Evolutionary conservation across 768 basidiomycete genomes (phyloP).

Genomic region (Porphyrellus cyaneotinctus): DNA sequence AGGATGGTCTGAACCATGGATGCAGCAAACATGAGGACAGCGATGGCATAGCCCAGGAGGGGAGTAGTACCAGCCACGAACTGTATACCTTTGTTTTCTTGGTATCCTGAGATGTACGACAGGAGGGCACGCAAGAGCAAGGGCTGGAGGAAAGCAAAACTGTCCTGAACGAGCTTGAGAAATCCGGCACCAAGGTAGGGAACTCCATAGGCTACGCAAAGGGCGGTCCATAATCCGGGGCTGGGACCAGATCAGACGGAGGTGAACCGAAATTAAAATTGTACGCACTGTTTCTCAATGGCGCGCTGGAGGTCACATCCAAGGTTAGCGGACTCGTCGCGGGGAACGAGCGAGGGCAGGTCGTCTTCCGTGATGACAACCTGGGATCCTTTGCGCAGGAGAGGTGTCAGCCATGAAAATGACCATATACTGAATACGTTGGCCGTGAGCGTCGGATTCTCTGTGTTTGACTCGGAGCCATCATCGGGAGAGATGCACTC

Average conservation of each 20-base stretch:
- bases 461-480: constrained; percentile 40
- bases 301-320: constrained; percentile 57
- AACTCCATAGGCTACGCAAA: constrained; percentile 74
- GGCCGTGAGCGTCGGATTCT: constrained; percentile 70
- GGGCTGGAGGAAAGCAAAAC: constrained; percentile 80
- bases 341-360: constrained; percentile 65
- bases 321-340: constrained; percentile 68
- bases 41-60: constrained; percentile 72
- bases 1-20: constrained; percentile 76
- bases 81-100: constrained; percentile 38
- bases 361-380: constrained; percentile 81
- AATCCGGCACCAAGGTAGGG: constrained; percentile 60
- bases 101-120: constrained; percentile 77
- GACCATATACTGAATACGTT: constrained; percentile 81
- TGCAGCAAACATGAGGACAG: constrained; percentile 72
- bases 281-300: constrained; percentile 58
- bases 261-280: not conserved
- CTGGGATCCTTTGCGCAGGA: constrained; percentile 65
- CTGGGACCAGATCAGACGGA: constrained; percentile 30
- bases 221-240: constrained; percentile 64
- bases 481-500: constrained; percentile 69
- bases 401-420: constrained; percentile 82
- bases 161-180: constrained; percentile 79
- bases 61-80: constrained; percentile 31
- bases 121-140: constrained; percentile 78